Evolutionary conservation across 1,284 basidiomycete species (phyloP).

Genomic region (Schizophyllum commune): DNA sequence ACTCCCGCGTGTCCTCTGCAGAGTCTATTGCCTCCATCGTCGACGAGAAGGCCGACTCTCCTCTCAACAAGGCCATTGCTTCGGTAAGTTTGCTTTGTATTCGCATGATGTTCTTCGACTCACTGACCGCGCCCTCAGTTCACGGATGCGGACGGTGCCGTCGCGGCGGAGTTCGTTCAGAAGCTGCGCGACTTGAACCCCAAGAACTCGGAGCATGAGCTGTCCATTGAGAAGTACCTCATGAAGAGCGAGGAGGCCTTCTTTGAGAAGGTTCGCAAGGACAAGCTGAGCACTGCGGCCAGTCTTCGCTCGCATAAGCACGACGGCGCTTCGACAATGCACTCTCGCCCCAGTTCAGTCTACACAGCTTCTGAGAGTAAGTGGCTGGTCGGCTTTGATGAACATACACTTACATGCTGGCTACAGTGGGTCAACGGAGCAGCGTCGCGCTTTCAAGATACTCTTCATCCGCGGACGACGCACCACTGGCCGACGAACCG

Average conservation of each 20-base stretch:
- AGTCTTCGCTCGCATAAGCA: slow-evolving; percentile 61
- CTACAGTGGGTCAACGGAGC: slow-evolving; percentile 32
- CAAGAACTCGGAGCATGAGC: slow-evolving; percentile 81
- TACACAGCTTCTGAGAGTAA: slow-evolving; percentile 71
- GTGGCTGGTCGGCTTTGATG: slow-evolving; percentile 17
- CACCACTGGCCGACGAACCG: slow-evolving; percentile 19
- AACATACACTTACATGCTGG: neutral
- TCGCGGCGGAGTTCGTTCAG: slow-evolving; percentile 80
- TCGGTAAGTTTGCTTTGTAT: slow-evolving; percentile 41
- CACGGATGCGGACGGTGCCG: slow-evolving; percentile 85
- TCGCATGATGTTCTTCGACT: slow-evolving; percentile 3
- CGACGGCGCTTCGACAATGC: slow-evolving; percentile 74
- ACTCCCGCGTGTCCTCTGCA: slow-evolving; percentile 71
- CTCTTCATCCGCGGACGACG: slow-evolving; percentile 1
- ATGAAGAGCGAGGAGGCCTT: slow-evolving; percentile 86
- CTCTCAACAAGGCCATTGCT: slow-evolving; percentile 84
- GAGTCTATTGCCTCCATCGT: slow-evolving; percentile 85
- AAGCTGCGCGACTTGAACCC: slow-evolving; percentile 71
- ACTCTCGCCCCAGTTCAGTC: slow-evolving; percentile 54
- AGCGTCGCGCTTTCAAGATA: slow-evolving; percentile 26
- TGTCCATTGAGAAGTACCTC: slow-evolving; percentile 86
- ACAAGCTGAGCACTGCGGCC: slow-evolving; percentile 71
- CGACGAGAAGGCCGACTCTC: slow-evolving; percentile 80
- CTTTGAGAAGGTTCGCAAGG: slow-evolving; percentile 81
- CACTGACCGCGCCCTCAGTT: slow-evolving; percentile 39